phyloP scores from a whole-genome alignment of 768 basidiomycete genomes.

The Leucocoprinus leucothites region DNA sequence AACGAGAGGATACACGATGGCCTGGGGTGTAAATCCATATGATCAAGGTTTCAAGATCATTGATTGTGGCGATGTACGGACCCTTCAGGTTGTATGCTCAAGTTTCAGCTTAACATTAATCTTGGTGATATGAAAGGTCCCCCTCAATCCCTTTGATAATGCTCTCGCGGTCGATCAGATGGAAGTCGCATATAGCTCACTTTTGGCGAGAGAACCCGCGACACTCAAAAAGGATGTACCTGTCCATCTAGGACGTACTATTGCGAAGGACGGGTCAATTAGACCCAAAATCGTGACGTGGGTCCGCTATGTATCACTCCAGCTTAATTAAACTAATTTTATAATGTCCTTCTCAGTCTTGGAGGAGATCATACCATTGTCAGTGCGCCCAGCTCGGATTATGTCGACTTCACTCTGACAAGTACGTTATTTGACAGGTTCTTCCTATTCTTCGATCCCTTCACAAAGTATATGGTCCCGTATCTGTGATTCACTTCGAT shows the following conservation, averaged over 20 bases:
- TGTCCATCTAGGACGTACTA: constrained; percentile 31
- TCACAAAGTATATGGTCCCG: constrained; percentile 74
- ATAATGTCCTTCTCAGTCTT: constrained; percentile 40
- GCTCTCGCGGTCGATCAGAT: constrained; percentile 83
- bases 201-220: constrained; percentile 57
- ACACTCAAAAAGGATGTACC: constrained; percentile 26
- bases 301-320: constrained; percentile 1
- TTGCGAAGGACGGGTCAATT: constrained; percentile 53
- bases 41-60: constrained; percentile 53
- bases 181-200: constrained; percentile 77
- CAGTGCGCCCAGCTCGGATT: constrained; percentile 17
- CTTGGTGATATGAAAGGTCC: constrained; percentile 45
- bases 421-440: constrained; percentile 39
- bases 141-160: constrained; percentile 79
- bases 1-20: constrained; percentile 57
- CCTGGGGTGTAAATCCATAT: constrained; percentile 74
- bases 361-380: constrained; percentile 92
- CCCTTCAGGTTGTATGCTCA: not conserved
- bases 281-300: constrained; percentile 76
- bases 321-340: constrained; percentile 3
- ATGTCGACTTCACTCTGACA: constrained; percentile 39
- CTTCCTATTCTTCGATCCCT: constrained; percentile 82
- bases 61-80: constrained; percentile 80
- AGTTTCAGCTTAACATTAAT: not conserved
- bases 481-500: constrained; percentile 84